Evolutionary conservation across 202 grass and related monocot species (phyloP), one percentile per base, ranked within the genome.

Genomic region (Schoenoplectus triqueter): DNA sequence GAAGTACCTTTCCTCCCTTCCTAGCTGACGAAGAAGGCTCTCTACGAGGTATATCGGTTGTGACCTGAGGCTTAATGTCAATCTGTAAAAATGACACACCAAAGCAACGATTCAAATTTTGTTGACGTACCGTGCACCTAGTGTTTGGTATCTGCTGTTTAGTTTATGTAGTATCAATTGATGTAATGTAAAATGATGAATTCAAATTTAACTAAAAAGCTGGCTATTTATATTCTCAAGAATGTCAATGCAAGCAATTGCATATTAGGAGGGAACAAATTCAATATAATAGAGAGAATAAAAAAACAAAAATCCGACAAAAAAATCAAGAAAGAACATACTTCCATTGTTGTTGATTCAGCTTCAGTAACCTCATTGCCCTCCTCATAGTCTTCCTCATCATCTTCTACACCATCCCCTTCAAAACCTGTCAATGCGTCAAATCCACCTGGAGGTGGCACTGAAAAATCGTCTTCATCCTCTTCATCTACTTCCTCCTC

Each of bases 401-500:
- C 66, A 10, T 18, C 64, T 45, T 84, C 82, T 13, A 55, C 9
- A 22, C 76, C 68, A n/a, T 75, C 83, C 21, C 45, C 83, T 3
- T 77, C 66, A 40, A 47, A 50, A 46, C 42, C 66, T 14, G 21
- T 2, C 6, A 31, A 31, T 31, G 59, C 15, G 4, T 73, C 83
- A 7, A 63, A 48, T 0, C 9, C 15, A 61, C 19, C 51, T 5
- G 21, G 10, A 15, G 21, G 7, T 11, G 31, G 15, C 7, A 13
- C 21, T 10, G 14, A 1, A 71, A 84, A n/a, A 15, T 41, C 39
- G 0, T 31, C 31, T 31, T 59, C 49, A 56, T 63, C 44, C 52
- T 19, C 13, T 49, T 84, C 84, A 9, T 85, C 83, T 49, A 55
- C 65, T 6, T 70, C 85, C 70, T 89, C 86, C 5, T 86, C 85